Evolutionary conservation across 2,329 filamentous ascomycete species (phyloP).

Genomic region (Colletotrichum musicola): DNA sequence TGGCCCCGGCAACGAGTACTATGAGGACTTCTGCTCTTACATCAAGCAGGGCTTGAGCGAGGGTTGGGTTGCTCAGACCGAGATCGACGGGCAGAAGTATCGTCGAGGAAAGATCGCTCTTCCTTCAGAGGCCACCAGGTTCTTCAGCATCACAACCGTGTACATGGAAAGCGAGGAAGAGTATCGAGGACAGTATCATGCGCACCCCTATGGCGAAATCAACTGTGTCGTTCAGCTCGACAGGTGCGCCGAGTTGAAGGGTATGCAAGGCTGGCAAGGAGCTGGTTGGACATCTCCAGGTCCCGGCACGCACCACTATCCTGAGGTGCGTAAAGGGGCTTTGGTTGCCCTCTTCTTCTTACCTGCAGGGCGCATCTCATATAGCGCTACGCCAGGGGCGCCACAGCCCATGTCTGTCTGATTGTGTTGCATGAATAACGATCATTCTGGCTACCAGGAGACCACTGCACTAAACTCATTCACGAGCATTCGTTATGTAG

Average conservation of each 20-base stretch:
- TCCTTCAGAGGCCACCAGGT: slow-evolving; percentile 60
- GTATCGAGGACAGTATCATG: slow-evolving; percentile 64
- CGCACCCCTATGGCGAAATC: slow-evolving; percentile 67
- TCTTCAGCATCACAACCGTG: slow-evolving; percentile 68
- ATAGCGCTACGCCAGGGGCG: slow-evolving; percentile 57
- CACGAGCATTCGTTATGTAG: too few relatives aligned
- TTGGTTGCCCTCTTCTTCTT: slow-evolving; percentile 68
- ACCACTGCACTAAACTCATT: too few relatives aligned
- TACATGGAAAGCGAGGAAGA: slow-evolving; percentile 65
- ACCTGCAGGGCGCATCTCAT: slow-evolving; percentile 66
- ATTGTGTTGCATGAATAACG: background rate
- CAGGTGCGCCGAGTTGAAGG: slow-evolving; percentile 61
- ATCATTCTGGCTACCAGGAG: too few relatives aligned
- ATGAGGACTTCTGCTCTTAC: slow-evolving; percentile 55
- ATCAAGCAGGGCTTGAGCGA: slow-evolving; percentile 56
- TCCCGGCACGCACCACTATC: slow-evolving; percentile 69
- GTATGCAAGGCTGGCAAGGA: slow-evolving; percentile 68
- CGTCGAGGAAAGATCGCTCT: slow-evolving; percentile 59
- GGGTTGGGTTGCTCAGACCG: slow-evolving; percentile 59
- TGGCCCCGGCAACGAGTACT: slow-evolving; percentile 56
- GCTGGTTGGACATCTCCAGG: slow-evolving; percentile 68
- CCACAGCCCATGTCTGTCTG: slow-evolving; percentile 51
- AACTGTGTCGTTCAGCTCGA: slow-evolving; percentile 67
- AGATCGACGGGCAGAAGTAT: slow-evolving; percentile 60
- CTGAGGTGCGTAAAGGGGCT: slow-evolving; percentile 62